These are phyloP conservation scores for Peronospora tabacina DNA, from an alignment of 352 stramenopile species.

Conservation along the genomic window DNA sequence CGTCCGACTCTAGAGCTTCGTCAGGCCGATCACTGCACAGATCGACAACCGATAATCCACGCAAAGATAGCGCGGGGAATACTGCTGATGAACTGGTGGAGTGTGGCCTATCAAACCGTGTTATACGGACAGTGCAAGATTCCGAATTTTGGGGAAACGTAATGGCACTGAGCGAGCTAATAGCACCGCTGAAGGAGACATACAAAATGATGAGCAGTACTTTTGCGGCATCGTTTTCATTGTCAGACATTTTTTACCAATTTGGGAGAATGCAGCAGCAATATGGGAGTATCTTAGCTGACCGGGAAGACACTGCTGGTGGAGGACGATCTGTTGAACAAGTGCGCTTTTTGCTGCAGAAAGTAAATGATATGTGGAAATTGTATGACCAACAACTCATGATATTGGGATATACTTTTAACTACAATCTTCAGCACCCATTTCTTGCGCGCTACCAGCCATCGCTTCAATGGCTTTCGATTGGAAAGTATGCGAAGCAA, in stretches of 20 bases:
- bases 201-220: conserved; percentile 51
- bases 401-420: conserved; percentile 61
- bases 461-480: conserved; percentile 60
- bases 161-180: conserved; percentile 62
- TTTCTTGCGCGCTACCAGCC: conserved; percentile 42
- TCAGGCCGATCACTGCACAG: neutral
- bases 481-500: conserved; percentile 70
- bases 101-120: conserved; percentile 28
- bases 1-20: conserved; percentile 9
- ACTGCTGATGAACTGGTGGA: conserved; percentile 41
- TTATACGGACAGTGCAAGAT: conserved; percentile 54
- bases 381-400: conserved; percentile 69
- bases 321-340: conserved; percentile 42
- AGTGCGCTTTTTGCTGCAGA: conserved; percentile 47
- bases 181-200: conserved; percentile 73
- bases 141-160: conserved; percentile 69
- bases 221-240: conserved; percentile 33
- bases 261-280: conserved; percentile 76
- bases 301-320: conserved; percentile 57
- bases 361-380: conserved; percentile 63
- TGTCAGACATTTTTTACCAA: conserved; percentile 70
- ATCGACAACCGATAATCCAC: conserved; percentile 7
- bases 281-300: conserved; percentile 54
- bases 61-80: conserved; percentile 43
- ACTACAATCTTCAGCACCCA: conserved; percentile 58